These are phyloP conservation scores for Sclerotinia nivalis DNA, from an alignment of 2,329 filamentous ascomycete genomes.

Conservation along the genomic window DNA sequence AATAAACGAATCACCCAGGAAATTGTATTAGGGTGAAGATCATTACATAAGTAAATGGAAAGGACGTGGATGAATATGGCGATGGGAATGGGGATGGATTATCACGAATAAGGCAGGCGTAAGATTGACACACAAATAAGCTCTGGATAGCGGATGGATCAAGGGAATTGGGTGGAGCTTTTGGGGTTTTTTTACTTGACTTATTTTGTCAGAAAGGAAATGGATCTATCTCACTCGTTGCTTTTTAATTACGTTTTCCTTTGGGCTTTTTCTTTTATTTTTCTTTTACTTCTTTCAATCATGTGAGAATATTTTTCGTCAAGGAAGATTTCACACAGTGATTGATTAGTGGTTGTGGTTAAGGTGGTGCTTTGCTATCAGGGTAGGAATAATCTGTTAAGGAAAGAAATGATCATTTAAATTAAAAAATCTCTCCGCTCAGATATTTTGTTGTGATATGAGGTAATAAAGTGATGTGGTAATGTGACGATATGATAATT, in stretches of 20 bases:
- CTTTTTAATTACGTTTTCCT: slow-evolving; percentile 2
- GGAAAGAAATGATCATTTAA: slow-evolving; percentile 12
- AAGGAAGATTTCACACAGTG: neutral
- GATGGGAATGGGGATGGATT: slow-evolving; percentile 22
- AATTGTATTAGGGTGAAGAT: slow-evolving; percentile 11
- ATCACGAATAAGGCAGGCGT: slow-evolving; percentile 29
- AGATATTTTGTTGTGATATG: neutral
- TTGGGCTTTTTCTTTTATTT: neutral
- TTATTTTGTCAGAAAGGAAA: neutral
- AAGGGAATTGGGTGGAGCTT: slow-evolving; percentile 29
- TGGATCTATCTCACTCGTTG: slow-evolving; percentile 19
- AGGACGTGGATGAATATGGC: slow-evolving; percentile 22
- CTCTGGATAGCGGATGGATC: slow-evolving; percentile 34
- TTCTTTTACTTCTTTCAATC: neutral
- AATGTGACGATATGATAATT: neutral
- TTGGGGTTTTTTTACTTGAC: slow-evolving; percentile 27
- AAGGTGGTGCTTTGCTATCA: slow-evolving; percentile 11
- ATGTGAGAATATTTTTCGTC: slow-evolving; percentile 16
- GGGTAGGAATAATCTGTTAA: slow-evolving; percentile 4
- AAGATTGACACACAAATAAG: slow-evolving; percentile 38
- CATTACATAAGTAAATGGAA: neutral
- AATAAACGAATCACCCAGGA: slow-evolving; percentile 31
- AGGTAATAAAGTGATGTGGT: too few species aligned
- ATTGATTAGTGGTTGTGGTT: neutral
- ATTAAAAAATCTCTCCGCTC: neutral